Evolutionary conservation across 2,329 filamentous ascomycete species (phyloP).

Genomic region (Graphilbum sp.): DNA sequence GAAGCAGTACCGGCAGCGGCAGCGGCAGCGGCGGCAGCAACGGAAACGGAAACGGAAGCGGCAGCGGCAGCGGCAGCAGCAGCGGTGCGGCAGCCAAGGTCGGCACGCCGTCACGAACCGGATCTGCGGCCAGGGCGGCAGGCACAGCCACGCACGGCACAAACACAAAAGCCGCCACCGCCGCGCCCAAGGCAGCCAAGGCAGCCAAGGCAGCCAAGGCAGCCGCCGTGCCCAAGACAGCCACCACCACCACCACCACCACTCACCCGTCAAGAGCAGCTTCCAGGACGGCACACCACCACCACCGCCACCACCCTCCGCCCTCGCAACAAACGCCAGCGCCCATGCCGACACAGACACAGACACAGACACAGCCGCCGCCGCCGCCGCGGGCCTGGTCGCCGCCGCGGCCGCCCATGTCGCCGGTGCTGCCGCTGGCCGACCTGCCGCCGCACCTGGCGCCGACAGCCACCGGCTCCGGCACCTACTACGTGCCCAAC

Average conservation of each 20-base stretch:
- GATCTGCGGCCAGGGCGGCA: background rate
- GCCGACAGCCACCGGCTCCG: conserved; percentile 18
- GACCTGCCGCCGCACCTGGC: conserved; percentile 15
- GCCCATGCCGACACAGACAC: no score
- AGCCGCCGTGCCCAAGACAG: background rate
- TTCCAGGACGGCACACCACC: no score
- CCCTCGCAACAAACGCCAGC: no score
- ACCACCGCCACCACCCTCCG: background rate
- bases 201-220: no score
- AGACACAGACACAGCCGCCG: background rate
- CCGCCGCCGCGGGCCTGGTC: conserved; percentile 21
- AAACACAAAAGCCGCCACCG: background rate
- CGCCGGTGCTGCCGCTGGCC: conserved; percentile 31
- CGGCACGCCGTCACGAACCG: background rate
- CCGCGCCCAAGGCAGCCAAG: background rate
- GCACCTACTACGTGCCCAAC: conserved; percentile 9
- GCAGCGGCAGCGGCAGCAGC: no score
- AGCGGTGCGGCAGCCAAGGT: no score
- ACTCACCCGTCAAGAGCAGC: no score
- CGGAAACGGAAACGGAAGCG: background rate
- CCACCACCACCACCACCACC: background rate
- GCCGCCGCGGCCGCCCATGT: conserved; percentile 32
- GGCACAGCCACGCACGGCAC: background rate
- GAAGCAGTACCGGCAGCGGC: background rate
- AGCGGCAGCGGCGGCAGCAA: background rate